Conservation (phyloP, 2,329 filamentous ascomycete genomes). For the Apiospora pterosperma region DNA sequence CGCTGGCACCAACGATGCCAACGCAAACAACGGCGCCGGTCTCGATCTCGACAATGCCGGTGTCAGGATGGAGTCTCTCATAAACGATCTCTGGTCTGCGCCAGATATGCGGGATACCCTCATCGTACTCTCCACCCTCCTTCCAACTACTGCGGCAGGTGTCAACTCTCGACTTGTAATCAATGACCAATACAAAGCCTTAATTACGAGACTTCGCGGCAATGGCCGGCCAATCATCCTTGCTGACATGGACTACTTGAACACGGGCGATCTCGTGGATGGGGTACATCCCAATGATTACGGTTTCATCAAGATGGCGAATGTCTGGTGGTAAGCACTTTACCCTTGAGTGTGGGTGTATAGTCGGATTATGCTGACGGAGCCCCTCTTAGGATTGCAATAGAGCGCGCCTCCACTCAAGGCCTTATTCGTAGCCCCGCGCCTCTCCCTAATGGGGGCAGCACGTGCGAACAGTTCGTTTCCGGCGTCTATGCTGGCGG, state of each 20-base stretch:
- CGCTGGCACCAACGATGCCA: slow-evolving; percentile 30
- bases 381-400: slow-evolving; percentile 5
- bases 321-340: slow-evolving; percentile 9
- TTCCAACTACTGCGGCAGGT: slow-evolving; percentile 15
- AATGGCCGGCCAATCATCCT: slow-evolving; percentile 1
- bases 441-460: slow-evolving; percentile 4
- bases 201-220: slow-evolving; percentile 11
- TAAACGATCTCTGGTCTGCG: slow-evolving; percentile 19
- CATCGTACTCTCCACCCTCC: slow-evolving; percentile 30
- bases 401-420: slow-evolving; percentile 7
- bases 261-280: slow-evolving; percentile 12
- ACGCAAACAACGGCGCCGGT: background rate
- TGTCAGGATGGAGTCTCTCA: slow-evolving; percentile 19
- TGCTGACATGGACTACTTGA: slow-evolving; percentile 8
- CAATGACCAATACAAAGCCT: slow-evolving; percentile 21
- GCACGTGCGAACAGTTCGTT: slow-evolving; percentile 19
- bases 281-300: slow-evolving; percentile 17
- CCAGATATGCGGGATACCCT: slow-evolving; percentile 19
- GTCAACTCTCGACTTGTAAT: slow-evolving; percentile 4
- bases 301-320: slow-evolving; percentile 19
- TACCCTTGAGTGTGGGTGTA: background rate
- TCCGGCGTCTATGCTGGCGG: slow-evolving; percentile 17
- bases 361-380: background rate
- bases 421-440: background rate
- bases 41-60: slow-evolving; percentile 18